These are phyloP conservation scores for Nyssa sinensis DNA, from an alignment of 148 eudicot genomes.

Conservation along the genomic window DNA sequence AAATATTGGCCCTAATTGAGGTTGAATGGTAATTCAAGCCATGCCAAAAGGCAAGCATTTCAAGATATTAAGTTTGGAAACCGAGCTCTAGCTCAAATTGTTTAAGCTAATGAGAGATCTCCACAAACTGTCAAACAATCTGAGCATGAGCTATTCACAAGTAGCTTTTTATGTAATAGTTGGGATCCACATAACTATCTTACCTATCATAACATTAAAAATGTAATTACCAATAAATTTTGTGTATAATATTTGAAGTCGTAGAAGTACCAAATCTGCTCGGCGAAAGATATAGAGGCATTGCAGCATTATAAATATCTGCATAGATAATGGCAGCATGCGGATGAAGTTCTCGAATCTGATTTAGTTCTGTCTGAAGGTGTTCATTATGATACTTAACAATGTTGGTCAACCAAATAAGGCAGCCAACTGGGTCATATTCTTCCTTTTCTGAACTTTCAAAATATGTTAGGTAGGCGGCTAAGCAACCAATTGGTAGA, in stretches of 20 bases:
- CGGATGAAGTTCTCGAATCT: slow-evolving; percentile 24
- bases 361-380: slow-evolving; percentile 21
- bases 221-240: no score
- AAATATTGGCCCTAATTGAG: no score
- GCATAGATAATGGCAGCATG: slow-evolving; percentile 35
- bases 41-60: no score
- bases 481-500: slow-evolving; percentile 37
- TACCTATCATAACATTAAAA: no score
- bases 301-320: slow-evolving; percentile 35
- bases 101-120: background rate
- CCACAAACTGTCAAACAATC: background rate
- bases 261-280: slow-evolving; percentile 21
- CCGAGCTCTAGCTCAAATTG: no score
- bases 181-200: no score
- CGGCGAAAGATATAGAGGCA: slow-evolving; percentile 26
- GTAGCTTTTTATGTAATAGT: no score
- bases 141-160: no score
- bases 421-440: slow-evolving; percentile 38
- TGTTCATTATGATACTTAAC: slow-evolving; percentile 25
- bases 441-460: slow-evolving; percentile 15
- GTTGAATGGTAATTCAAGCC: no score
- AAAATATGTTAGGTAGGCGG: slow-evolving; percentile 22
- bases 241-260: no score
- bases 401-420: slow-evolving; percentile 28
- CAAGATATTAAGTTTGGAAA: no score